Evolutionary conservation across 108 stramenopile species (phyloP), one percentile per base, ranked within the genome.

Genomic region (Nitzschia inconspicua): DNA sequence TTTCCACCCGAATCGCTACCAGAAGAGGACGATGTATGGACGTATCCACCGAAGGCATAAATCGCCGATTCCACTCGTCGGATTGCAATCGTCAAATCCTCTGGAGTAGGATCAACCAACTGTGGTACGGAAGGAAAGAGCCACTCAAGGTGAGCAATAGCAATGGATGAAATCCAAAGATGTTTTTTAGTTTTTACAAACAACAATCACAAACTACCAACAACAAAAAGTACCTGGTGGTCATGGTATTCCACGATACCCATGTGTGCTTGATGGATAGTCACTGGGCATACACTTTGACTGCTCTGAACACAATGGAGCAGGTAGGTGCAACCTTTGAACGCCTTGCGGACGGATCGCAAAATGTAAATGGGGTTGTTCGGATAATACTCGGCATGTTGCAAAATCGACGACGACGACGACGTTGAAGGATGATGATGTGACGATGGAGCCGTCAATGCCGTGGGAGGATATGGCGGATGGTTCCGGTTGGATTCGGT

Each of bases 1-100:
- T n/a, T 39, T 14, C 37, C n/a, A 14, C 37, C n/a, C n/a, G 37
- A 14, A 39, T 39, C n/a, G 3, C 16, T 13, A 32, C 20, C 37
- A 14, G 37, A 14, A 1, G 7, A 23, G 20, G 22, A 9, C 16
- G n/a, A n/a, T 41, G 50, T n/a, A 19, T 42, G 55, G 22, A 77
- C 48, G 29, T 63, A 65, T 3, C 91, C 91, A 19, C 91, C 91
- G 55, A 88, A 88, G 20, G 84, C 82, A 66, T 73, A 82, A 22
- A 91, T 75, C 7, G 89, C 77, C 18, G 77, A 65, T 31, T 77
- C 78, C 9, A 91, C 66, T 23, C 89, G 47, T 16, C 75, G 73
- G 37, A 61, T 68, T 6, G 84, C 89, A 47, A 84, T 63, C 3
- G 22, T 26, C 19, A 80, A 26, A 1, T 84, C 83, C 30, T 47